phyloP scores from a whole-genome alignment of 2,329 filamentous ascomycete genomes.

The Ustilaginoidea virens region DNA sequence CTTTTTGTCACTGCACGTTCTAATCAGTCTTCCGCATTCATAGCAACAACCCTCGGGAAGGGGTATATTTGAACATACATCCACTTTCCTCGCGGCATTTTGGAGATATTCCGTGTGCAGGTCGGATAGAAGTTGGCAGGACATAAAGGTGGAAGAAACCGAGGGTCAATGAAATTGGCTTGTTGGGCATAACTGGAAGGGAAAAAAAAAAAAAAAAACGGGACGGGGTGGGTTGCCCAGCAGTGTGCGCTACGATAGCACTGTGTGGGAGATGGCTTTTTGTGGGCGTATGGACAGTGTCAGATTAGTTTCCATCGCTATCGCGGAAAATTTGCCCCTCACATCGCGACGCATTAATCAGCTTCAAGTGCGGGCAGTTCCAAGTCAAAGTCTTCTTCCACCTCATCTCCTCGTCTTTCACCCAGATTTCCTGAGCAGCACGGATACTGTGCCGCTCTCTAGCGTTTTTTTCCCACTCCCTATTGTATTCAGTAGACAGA shows the following conservation, averaged over 20 bases:
- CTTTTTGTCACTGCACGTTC: constrained; percentile 55
- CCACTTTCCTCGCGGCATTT: constrained; percentile 64
- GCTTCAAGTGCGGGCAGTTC: too few relatives aligned
- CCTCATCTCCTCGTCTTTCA: too few relatives aligned
- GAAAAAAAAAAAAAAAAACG: constrained; percentile 12
- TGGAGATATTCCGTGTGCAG: constrained; percentile 15
- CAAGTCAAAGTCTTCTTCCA: too few relatives aligned
- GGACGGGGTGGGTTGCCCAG: constrained; percentile 9
- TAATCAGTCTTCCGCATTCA: background rate
- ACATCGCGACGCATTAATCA: constrained; percentile 26
- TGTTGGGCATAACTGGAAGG: too few relatives aligned
- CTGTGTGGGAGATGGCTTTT: constrained; percentile 10
- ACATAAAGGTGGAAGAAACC: constrained; percentile 6
- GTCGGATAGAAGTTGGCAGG: background rate
- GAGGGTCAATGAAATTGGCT: background rate
- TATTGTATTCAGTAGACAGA: too few relatives aligned
- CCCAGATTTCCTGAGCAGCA: too few relatives aligned
- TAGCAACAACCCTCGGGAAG: too few relatives aligned
- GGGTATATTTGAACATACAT: too few relatives aligned
- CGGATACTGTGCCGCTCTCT: too few relatives aligned
- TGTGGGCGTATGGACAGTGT: too few relatives aligned
- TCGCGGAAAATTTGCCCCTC: constrained; percentile 32
- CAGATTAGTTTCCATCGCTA: constrained; percentile 6
- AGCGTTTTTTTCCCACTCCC: too few relatives aligned
- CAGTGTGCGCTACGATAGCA: constrained; percentile 12